Evolutionary conservation across 768 basidiomycete species (phyloP), one percentile per base, ranked within the genome.

Genomic region (Mycena floridula): DNA sequence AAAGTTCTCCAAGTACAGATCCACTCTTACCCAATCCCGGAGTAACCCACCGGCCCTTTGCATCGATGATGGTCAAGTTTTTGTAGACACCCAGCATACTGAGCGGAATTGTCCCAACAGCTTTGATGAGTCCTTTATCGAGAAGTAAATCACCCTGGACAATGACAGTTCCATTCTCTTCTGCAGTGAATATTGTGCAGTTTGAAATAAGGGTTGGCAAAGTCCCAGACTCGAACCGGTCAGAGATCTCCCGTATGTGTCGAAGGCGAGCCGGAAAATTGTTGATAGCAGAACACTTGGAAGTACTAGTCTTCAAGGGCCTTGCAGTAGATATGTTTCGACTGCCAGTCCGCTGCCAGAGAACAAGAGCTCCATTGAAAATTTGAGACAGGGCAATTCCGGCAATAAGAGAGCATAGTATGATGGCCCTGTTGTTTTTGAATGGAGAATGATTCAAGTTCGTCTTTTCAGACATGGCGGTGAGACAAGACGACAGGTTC

Each of bases 171-270:
- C 72, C 73, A 45, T 81, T 76, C 28, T 71, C 59, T 26, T 67
- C 73, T 20, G 83, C 83, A 2, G 80, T 76, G 67, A 84, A 72
- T 40, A 87, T 70, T 30, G 78, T 77, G 3, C 79, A 85, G 58
- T 92, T 88, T 54, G 72, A 71, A 50, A 95, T 80, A 50, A 82
- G 68, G 16, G 81, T 81, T 1, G 83, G 64, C 27, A 70, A 71
- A 0, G 85, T 87, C 1, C 82, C 86, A 3, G 63, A 63, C 51
- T 80, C 83, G 49, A 74, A 84, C 30, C 86, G 64, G 54, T 89
- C 86, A 3, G 84, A 86, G 37, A 59, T 56, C 24, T 72, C 65
- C 15, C 76, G 67, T 25, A 62, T 61, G 39, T 54, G 53, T n/a
- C n/a, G n/a, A n/a, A n/a, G n/a, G n/a, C n/a, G n/a, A n/a, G n/a